phyloP scores from a whole-genome alignment of 495 filamentous ascomycete species.

The Neurospora sp. region DNA sequence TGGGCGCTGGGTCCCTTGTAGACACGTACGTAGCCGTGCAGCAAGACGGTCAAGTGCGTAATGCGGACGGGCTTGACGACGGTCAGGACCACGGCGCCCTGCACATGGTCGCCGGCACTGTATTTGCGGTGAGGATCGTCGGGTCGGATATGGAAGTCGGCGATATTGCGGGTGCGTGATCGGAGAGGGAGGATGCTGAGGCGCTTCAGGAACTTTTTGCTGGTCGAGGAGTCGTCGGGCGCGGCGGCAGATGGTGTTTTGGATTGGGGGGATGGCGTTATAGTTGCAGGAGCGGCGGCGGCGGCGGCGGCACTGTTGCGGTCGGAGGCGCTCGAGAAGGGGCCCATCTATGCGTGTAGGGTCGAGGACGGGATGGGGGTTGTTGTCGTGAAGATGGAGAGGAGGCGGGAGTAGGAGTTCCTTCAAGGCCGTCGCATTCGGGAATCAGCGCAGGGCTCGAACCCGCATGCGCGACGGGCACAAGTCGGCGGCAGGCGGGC shows the following conservation, averaged over 20 bases:
- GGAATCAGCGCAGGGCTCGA: slow-evolving; percentile 2
- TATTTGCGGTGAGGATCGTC: slow-evolving; percentile 87
- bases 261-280: slow-evolving; percentile 6
- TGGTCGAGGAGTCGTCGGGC: slow-evolving; percentile 17
- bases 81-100: slow-evolving; percentile 69
- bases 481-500: neutral
- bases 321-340: slow-evolving; percentile 23
- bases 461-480: slow-evolving; percentile 2
- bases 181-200: slow-evolving; percentile 44
- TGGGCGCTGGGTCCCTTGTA: slow-evolving; percentile 64
- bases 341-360: slow-evolving; percentile 25
- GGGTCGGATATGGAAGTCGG: slow-evolving; percentile 72
- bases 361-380: slow-evolving; percentile 1
- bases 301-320: slow-evolving; percentile 19
- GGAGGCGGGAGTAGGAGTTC: neutral
- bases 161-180: slow-evolving; percentile 57
- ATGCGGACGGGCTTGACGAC: slow-evolving; percentile 75
- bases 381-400: slow-evolving; percentile 6
- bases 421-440: neutral
- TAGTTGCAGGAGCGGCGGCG: slow-evolving; percentile 8
- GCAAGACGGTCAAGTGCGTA: slow-evolving; percentile 78
- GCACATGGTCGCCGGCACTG: slow-evolving; percentile 50
- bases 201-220: slow-evolving; percentile 35
- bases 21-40: slow-evolving; percentile 85
- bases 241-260: slow-evolving; percentile 20